Evolutionary conservation across 1,284 basidiomycete species (phyloP).

Genomic region (Inonotus obliquus): DNA sequence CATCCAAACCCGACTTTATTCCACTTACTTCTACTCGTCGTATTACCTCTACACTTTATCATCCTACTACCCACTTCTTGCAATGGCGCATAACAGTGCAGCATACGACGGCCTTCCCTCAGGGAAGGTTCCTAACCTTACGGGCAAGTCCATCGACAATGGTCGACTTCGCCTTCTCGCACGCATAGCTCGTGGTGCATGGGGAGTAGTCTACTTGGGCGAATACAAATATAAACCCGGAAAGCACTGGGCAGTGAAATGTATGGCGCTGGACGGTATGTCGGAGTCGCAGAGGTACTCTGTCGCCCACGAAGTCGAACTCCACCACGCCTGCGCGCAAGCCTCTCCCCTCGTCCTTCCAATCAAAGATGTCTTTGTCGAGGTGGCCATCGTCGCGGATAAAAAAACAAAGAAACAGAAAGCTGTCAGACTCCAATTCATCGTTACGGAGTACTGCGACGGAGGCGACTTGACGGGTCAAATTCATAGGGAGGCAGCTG

Average conservation of each 20-base stretch:
- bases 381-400: conserved; percentile 24
- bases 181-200: conserved; percentile 56
- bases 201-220: conserved; percentile 94
- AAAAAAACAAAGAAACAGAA: no score
- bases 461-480: conserved; percentile 92
- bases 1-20: background rate
- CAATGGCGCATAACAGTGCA: background rate
- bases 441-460: conserved; percentile 68
- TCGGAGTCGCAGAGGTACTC: conserved; percentile 36
- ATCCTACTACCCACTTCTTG: background rate
- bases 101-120: background rate
- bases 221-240: conserved; percentile 57
- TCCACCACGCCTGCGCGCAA: conserved; percentile 48
- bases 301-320: conserved; percentile 45
- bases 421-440: conserved; percentile 39
- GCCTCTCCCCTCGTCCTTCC: conserved; percentile 49
- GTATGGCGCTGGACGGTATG: conserved; percentile 24
- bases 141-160: background rate
- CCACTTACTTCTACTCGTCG: no score
- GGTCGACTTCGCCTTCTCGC: background rate
- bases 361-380: conserved; percentile 57
- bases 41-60: no score
- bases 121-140: background rate
- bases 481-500: conserved; percentile 53
- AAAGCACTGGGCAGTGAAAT: conserved; percentile 72